phyloP scores from a whole-genome alignment of 169 alveolate species.

The Plasmodium coatneyi region DNA sequence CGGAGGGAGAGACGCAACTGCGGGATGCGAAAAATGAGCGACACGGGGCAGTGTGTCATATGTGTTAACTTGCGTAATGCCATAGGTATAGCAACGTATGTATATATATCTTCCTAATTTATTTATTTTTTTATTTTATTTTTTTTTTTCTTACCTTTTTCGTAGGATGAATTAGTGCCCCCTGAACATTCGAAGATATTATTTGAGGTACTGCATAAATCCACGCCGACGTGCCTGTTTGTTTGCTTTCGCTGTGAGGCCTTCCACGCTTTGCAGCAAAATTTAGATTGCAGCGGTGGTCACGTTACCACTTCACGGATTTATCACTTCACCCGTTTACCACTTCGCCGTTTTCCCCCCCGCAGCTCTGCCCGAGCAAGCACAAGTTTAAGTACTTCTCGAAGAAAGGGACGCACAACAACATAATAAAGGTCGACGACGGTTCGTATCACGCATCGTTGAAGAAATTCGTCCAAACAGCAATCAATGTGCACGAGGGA shows the following conservation, averaged over 20 bases:
- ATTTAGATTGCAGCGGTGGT: no score
- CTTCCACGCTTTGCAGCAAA: background rate
- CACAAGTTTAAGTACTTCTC: background rate
- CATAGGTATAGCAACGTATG: background rate
- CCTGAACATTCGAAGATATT: constrained; percentile 1
- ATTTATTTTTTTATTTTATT: background rate
- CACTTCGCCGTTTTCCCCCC: background rate
- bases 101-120: background rate
- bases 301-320: no score
- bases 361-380: constrained; percentile 28
- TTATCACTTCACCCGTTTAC: no score
- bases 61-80: background rate
- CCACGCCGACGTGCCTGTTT: background rate
- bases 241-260: background rate
- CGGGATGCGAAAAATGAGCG: background rate
- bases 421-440: constrained; percentile 25
- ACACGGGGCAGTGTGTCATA: background rate
- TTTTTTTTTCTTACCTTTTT: background rate
- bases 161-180: constrained; percentile 26
- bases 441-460: background rate
- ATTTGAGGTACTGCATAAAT: constrained; percentile 13
- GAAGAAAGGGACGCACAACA: constrained; percentile 27
- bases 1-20: background rate
- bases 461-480: constrained; percentile 20
- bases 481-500: background rate